A percentile compares a stretch with the other conserved stretches of the same genome.
Conservation (phyloP, 2,329 filamentous ascomycete species). For the Furcasterigmium sp. region DNA sequence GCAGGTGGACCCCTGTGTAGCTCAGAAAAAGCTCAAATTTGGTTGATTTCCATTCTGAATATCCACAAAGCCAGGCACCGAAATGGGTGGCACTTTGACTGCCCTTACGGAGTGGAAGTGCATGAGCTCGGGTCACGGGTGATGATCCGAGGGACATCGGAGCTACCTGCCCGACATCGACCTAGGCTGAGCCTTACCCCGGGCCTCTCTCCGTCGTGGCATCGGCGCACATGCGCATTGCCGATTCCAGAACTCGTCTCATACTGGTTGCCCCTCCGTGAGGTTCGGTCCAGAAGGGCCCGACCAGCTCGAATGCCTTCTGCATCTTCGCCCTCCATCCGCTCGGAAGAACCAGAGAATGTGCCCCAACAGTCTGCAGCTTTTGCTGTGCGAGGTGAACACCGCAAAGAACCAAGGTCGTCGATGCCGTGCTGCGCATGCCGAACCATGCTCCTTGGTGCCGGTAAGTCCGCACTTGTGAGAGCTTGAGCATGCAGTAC, state of each 20-base stretch:
- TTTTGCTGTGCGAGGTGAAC: neutral
- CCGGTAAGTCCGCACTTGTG: neutral
- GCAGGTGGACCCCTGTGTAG: too few relatives aligned
- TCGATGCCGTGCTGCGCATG: neutral
- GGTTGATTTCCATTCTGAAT: too few relatives aligned
- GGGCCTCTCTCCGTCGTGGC: too few relatives aligned
- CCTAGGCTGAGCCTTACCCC: too few relatives aligned
- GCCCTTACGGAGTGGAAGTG: too few relatives aligned
- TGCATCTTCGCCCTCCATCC: neutral
- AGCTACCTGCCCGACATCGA: too few relatives aligned
- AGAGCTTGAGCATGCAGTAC: constrained; percentile 6
- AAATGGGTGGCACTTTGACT: too few relatives aligned
- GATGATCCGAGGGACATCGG: too few relatives aligned
- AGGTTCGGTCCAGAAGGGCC: neutral
- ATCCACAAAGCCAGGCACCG: too few relatives aligned
- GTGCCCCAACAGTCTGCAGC: neutral
- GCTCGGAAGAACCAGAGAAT: neutral
- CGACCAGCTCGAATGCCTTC: neutral
- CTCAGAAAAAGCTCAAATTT: too few relatives aligned
- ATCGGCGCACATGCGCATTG: too few relatives aligned
- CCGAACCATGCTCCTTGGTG: neutral
- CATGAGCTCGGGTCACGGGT: too few relatives aligned
- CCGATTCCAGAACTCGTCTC: neutral
- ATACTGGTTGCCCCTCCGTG: neutral
- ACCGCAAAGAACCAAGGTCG: neutral